Base-by-base conservation (phyloP, 495 filamentous ascomycete species). In the Aspergillus funiculosus region DNA sequence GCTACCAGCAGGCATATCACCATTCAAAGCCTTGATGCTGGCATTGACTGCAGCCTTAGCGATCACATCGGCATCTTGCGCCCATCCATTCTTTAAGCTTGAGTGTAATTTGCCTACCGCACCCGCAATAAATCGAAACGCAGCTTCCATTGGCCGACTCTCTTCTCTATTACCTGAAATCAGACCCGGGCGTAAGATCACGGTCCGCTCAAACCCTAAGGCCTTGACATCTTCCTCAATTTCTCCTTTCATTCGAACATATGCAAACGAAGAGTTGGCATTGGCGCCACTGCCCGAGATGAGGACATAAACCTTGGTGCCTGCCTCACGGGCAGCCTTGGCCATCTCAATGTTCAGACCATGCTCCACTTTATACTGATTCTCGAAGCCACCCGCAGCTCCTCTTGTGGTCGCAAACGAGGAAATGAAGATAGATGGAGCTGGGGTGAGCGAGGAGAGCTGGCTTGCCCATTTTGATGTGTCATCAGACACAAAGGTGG, bases 281-380 rank as follows among this genome's bases (percentile, higher is more conserved):
- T 59, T 69, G 0, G 76, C 72, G 15, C 76, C 76, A 3, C 50
- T 60, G 14, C 71, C 67, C 0, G 84, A 88, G 27, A 88, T 71
- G 44, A 90, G 74, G 2, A 88, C 82, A 53, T 79, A 89, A 25
- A 75, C 78, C 49, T 78, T 75, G 14, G 75, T 71, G 2, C 84
- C 83, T 14, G 76, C 76, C 8, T 74, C 67, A 51, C 74, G 82
- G 34, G 86, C 84, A 0, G 81, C 75, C 36, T 73, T 72, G 13
- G 84, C 84, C 30, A 86, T 59, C 47, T 83, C 78, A 32, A 89
- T 58, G 60, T 87, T 86, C 21, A 87, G 67, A 57, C 83, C 83
- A 61, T 85, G 76, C 61, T 89, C 86, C 27, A 89, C 79, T 53
- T 85, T 85, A 57, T 83, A 80, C 60, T 89, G 86, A 52, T 82